Evolutionary conservation across 1,284 basidiomycete species (phyloP), one percentile per base, ranked within the genome.

Genomic region (Schizophyllum amplum): DNA sequence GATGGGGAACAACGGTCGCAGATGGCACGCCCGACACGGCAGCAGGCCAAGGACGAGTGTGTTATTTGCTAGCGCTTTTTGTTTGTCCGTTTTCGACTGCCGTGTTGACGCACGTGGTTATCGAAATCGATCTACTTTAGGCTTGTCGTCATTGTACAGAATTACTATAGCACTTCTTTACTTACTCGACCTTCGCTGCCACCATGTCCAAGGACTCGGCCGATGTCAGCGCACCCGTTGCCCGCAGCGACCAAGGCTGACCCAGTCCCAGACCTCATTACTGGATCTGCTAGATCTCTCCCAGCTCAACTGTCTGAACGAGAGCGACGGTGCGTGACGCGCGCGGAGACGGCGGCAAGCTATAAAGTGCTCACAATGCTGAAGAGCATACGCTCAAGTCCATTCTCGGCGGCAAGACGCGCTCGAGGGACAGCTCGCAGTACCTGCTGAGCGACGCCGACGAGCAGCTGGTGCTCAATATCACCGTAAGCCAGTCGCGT

Each of bases 21-120:
- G 63, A 80, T 85, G 57, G 86, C 84, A 15, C 83, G 94, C 59
- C 94, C 94, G 50, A 96, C 94, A 22, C 81, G 94, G 60, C 89
- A 94, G 68, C 84, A 97, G 67, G 94, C 94, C 17, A 88, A 90
- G 71, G 88, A 92, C 58, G 94, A 97, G 67, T 98, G 94, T 76
- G 80, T 92, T 51, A 86, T 97, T 61, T 83, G 82, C 71, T 92
- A 75, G 64, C 54, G 20, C 6, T 20, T 24, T 9, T 50, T 42
- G 33, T 13, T n/a, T 13, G 33, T 42, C 17, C 33, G 33, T 13
- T 9, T 42, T 42, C 33, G 33, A 9, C 33, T 9, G 3, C 33
- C 33, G 33, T 42, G 13, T 42, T 13, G 33, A 42, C 33, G 33
- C 33, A 42, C 33, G 33, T 42, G 33, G 33, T 42, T 42, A 42